Conservation (phyloP, 2,329 filamentous ascomycete species). For the Cercospora citrullina region DNA sequence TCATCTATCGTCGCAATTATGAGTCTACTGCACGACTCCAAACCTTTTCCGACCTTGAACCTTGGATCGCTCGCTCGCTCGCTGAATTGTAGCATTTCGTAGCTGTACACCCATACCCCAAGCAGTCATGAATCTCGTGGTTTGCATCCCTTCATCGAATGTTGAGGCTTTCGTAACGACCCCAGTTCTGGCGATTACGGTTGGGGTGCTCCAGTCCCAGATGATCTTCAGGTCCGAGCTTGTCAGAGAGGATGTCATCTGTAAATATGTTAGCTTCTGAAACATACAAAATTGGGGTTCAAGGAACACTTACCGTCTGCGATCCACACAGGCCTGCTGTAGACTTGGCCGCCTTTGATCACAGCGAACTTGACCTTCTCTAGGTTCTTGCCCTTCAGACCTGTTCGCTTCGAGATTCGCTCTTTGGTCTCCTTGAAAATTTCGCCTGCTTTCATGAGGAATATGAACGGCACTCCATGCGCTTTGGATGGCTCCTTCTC, state of each 20-base stretch:
- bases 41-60: background rate
- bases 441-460: constrained; percentile 82
- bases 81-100: constrained; percentile 2
- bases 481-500: constrained; percentile 82
- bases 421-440: constrained; percentile 89
- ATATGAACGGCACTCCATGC: constrained; percentile 89
- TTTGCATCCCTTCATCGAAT: constrained; percentile 50
- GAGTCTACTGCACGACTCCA: background rate
- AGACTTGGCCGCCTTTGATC: constrained; percentile 63
- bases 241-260: constrained; percentile 52
- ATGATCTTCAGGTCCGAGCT: constrained; percentile 44
- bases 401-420: constrained; percentile 86
- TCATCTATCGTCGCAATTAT: constrained; percentile 6
- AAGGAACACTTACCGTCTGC: constrained; percentile 70
- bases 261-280: constrained; percentile 19
- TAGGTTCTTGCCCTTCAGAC: constrained; percentile 95
- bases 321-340: constrained; percentile 77
- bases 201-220: constrained; percentile 63
- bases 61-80: background rate
- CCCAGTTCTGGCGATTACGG: constrained; percentile 61
- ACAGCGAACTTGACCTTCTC: constrained; percentile 98
- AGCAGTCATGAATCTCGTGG: background rate
- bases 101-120: constrained; percentile 12
- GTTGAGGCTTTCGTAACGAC: constrained; percentile 63
- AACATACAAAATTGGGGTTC: background rate